Conservation (phyloP, 2,329 filamentous ascomycete genomes). For the Aspergillus proliferans region DNA sequence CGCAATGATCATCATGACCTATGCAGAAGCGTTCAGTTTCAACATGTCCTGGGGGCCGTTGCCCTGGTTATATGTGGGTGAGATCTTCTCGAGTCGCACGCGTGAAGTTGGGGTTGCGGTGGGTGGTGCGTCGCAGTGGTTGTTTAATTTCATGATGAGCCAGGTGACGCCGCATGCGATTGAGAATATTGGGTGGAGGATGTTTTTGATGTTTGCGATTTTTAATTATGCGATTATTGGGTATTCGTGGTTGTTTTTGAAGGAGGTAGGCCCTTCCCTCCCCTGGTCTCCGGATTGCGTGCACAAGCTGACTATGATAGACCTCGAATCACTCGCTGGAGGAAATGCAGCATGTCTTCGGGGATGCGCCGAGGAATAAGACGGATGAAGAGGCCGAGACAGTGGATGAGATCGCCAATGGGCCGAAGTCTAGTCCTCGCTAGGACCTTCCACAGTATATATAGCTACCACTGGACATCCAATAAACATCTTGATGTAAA, state of each 20-base stretch:
- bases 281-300: neutral
- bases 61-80: constrained; percentile 33
- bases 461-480: neutral
- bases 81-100: constrained; percentile 32
- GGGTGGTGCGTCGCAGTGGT: constrained; percentile 32
- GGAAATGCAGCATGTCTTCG: constrained; percentile 38
- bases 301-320: constrained; percentile 15
- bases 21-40: constrained; percentile 41
- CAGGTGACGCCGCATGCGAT: constrained; percentile 38
- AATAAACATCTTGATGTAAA: too few species aligned
- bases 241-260: constrained; percentile 41
- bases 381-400: constrained; percentile 9
- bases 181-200: constrained; percentile 44
- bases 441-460: neutral
- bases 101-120: constrained; percentile 30
- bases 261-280: constrained; percentile 20
- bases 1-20: constrained; percentile 47
- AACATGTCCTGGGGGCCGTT: constrained; percentile 37
- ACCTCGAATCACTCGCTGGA: constrained; percentile 41
- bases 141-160: constrained; percentile 38
- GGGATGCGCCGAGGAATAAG: constrained; percentile 9
- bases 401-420: neutral
- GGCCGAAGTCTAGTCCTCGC: constrained; percentile 19
- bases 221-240: constrained; percentile 43
- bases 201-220: constrained; percentile 47